phyloP scores from a whole-genome alignment of 2,329 filamentous ascomycete genomes.

The Drechslerella coelobrocha region DNA sequence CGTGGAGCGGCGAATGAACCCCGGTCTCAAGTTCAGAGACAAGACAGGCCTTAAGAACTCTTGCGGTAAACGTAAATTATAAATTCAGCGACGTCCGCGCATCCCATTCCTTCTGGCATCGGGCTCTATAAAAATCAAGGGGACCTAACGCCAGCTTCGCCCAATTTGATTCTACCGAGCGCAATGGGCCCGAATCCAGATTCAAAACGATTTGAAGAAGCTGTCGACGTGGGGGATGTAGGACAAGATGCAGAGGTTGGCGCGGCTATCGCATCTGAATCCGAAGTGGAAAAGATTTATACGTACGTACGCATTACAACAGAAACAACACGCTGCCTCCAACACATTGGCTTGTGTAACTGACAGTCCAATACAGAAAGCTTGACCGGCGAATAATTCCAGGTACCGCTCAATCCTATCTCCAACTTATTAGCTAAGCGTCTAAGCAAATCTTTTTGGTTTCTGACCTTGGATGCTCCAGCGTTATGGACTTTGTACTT shows the following conservation, averaged over 20 bases:
- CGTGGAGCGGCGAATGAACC: not conserved
- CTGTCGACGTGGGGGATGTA: slow-evolving; percentile 29
- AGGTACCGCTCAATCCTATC: slow-evolving; percentile 57
- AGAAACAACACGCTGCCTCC: slow-evolving; percentile 28
- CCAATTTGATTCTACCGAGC: slow-evolving; percentile 4
- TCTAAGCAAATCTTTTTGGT: not conserved
- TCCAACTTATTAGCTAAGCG: not conserved
- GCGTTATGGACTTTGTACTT: slow-evolving; percentile 87
- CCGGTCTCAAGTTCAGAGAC: not conserved
- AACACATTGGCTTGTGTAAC: slow-evolving; percentile 53
- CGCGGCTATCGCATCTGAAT: slow-evolving; percentile 34
- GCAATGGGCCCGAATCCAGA: slow-evolving; percentile 27
- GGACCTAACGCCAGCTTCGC: too few species aligned
- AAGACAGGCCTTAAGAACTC: not conserved
- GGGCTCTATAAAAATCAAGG: too few species aligned
- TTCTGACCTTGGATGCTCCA: slow-evolving; percentile 15
- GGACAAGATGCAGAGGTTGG: slow-evolving; percentile 42
- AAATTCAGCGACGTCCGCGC: slow-evolving; percentile 12
- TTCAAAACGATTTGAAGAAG: slow-evolving; percentile 26
- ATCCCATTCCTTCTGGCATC: too few species aligned
- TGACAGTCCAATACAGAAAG: slow-evolving; percentile 59
- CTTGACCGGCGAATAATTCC: slow-evolving; percentile 67
- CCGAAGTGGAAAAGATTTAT: slow-evolving; percentile 58
- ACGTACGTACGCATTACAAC: slow-evolving; percentile 54
- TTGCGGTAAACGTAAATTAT: not conserved